phyloP scores from a whole-genome alignment of 2,329 filamentous ascomycete genomes.

The Colletotrichum melonis region DNA sequence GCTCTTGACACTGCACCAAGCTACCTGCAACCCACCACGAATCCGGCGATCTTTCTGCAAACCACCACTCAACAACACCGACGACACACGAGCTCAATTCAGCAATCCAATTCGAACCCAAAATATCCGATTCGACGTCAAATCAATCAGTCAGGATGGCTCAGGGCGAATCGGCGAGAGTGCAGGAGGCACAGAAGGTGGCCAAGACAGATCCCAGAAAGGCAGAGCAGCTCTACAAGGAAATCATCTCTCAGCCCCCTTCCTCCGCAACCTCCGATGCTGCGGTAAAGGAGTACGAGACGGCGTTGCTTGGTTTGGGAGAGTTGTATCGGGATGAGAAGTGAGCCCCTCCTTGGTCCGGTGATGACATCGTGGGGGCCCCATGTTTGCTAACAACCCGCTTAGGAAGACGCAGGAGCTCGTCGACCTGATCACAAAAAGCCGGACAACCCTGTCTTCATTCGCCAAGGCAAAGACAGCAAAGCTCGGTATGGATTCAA shows the following conservation, averaged over 20 bases:
- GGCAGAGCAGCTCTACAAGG: slow-evolving; percentile 89
- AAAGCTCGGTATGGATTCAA: slow-evolving; percentile 80
- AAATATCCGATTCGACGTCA: neutral
- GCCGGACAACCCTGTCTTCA: slow-evolving; percentile 89
- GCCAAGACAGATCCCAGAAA: slow-evolving; percentile 83
- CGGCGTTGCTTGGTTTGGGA: slow-evolving; percentile 86
- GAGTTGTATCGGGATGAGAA: slow-evolving; percentile 93
- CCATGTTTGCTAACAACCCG: slow-evolving; percentile 26
- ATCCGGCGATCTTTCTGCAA: slow-evolving; percentile 22
- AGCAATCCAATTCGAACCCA: neutral
- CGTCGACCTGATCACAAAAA: slow-evolving; percentile 89
- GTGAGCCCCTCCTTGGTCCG: slow-evolving; percentile 56
- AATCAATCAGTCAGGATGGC: slow-evolving; percentile 55
- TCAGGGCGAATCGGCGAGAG: slow-evolving; percentile 70
- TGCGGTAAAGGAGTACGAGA: slow-evolving; percentile 91
- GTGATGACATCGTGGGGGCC: slow-evolving; percentile 42
- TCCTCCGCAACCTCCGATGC: slow-evolving; percentile 85
- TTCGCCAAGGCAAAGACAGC: slow-evolving; percentile 99
- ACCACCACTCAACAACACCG: slow-evolving; percentile 15
- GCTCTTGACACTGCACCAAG: slow-evolving; percentile 28
- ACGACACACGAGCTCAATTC: slow-evolving; percentile 19
- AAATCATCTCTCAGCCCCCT: slow-evolving; percentile 87
- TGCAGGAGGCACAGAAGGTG: slow-evolving; percentile 90
- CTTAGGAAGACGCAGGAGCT: slow-evolving; percentile 83
- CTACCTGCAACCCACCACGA: slow-evolving; percentile 26